Base-by-base conservation (phyloP, 2,329 filamentous ascomycete species). In the Pseudonectria buxi region DNA sequence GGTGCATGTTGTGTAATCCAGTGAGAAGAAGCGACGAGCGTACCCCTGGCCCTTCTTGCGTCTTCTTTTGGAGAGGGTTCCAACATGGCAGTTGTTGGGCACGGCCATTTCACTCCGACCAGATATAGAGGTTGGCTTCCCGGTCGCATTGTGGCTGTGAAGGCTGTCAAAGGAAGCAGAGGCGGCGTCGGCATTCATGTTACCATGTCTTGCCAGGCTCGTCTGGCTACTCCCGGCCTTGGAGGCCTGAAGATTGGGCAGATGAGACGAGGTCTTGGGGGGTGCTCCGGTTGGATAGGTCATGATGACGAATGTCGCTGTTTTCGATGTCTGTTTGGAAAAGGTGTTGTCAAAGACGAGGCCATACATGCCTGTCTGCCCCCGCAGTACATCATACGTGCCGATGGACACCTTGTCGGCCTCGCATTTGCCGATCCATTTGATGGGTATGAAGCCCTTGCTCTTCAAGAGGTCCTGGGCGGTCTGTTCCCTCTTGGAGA, bases 291-390 rank as follows among this genome's bases (percentile, higher is more conserved):
- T 89, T 9, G 90, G 89, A 54, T 96, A 95, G 26, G 88, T 96
- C 58, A 96, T 75, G 34, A 98, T 77, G 25, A 95, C 89, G 54
- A 98, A 86, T 7, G 90, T 96, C 14, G 88, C 88, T 22, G 84
- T 95, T 66, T 98, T 98, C 35, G 89, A 92, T 28, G 85, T 82
- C 60, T 83, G 86, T 65, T 95, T 96, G 41, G 89, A 95, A 59
- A 98, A 98, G 18, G 92, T 98, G 57, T 98, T 98, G 74, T 98
- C 92, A 56, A 98, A 95, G 24, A 96, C 87, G 42, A 98, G 70
- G 37, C 89, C 92, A 58, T 94, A 98, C 78, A 95, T 95, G 55
- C 92, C 92, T 15, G 81, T 86, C 45, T 92, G 79, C 24, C 78
- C 79, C 7, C 68, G 54, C 1, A 69, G 68, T 15, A 96, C 86